These are phyloP conservation scores for Fusarium camptoceras DNA, from an alignment of 2,329 filamentous ascomycete species.

Conservation along the genomic window DNA sequence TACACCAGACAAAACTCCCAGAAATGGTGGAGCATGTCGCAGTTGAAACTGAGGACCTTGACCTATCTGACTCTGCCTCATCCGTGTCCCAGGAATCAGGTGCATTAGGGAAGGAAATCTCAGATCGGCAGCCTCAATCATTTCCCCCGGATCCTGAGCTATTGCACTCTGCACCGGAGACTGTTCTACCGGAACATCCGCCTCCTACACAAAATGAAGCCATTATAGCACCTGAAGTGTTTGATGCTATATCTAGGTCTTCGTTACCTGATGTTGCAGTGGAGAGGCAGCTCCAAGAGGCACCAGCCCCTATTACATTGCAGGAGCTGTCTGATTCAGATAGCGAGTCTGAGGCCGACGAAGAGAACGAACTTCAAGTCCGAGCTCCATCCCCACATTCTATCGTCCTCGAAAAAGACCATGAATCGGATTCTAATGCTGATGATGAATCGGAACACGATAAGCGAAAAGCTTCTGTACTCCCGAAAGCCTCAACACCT, in stretches of 20 bases:
- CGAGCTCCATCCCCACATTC: background rate
- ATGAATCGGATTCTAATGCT: conserved; percentile 4
- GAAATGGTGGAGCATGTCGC: background rate
- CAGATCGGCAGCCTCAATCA: background rate
- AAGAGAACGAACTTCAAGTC: background rate
- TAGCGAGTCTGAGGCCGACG: conserved; percentile 13
- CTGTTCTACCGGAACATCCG: background rate
- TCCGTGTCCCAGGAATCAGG: conserved; percentile 3
- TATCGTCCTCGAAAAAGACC: background rate
- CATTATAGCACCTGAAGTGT: background rate
- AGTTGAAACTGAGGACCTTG: background rate
- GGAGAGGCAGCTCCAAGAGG: background rate
- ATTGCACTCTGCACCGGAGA: background rate
- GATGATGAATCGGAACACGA: background rate
- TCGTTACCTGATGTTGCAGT: background rate
- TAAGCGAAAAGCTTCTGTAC: background rate
- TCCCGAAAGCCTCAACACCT: background rate
- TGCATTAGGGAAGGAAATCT: background rate
- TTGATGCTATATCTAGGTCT: background rate
- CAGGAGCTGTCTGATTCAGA: conserved; percentile 6
- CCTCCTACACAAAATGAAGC: background rate
- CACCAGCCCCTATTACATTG: background rate
- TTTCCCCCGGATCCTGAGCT: background rate
- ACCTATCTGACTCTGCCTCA: conserved; percentile 7
- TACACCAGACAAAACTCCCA: background rate